Percentiles rank a stretch among this genome's conserved stretches.
Evolutionary conservation across 2,329 filamentous ascomycete species (phyloP).

Genomic region (Colletotrichum sp.): DNA sequence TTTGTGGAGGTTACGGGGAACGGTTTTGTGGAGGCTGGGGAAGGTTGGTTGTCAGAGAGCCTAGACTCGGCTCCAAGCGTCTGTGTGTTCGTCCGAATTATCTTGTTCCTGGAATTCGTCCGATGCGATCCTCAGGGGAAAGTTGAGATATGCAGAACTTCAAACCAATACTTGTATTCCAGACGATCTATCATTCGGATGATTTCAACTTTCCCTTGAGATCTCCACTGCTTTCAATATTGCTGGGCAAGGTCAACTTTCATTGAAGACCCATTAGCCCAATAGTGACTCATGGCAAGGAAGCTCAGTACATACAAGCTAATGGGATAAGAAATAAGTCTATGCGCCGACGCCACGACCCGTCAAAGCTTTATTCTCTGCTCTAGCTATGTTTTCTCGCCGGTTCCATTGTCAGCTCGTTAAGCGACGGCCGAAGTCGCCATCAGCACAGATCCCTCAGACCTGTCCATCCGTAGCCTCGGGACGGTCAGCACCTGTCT

Average conservation of each 20-base stretch:
- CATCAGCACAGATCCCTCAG: neutral
- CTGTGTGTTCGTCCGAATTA: neutral
- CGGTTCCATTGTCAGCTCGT: neutral
- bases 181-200: neutral
- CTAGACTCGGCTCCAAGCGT: neutral
- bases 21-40: neutral
- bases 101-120: neutral
- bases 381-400: neutral
- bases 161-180: neutral
- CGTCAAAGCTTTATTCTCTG: neutral
- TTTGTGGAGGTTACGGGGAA: neutral
- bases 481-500: neutral
- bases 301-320: neutral
- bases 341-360: neutral
- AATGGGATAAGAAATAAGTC: neutral
- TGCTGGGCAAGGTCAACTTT: neutral
- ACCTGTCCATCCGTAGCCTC: neutral
- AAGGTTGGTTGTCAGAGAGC: neutral
- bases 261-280: neutral
- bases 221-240: neutral
- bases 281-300: neutral
- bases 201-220: neutral
- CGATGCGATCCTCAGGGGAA: neutral
- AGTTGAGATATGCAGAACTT: neutral
- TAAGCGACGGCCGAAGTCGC: neutral